Base-by-base conservation (phyloP, 176 grass and related monocot species). In the Saccharum spontaneum region DNA sequence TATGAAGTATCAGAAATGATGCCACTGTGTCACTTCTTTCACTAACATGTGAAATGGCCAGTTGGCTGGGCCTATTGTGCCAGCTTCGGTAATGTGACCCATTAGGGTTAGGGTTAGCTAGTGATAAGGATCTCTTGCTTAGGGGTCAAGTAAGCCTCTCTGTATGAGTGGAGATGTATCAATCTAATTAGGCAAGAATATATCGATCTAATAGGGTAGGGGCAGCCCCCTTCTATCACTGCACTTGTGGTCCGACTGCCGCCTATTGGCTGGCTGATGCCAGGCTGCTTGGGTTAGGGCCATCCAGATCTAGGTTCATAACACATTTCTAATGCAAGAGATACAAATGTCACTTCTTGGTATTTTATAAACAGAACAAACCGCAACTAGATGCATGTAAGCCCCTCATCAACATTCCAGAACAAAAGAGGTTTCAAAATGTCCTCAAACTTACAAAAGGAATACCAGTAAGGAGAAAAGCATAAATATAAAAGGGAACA, bases 401-500 rank as follows among this genome's bases (percentile, higher is more conserved):
- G 73, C 3, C 60, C 22, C 15, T 77, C 4, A 36, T 30, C n/a
- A 66, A 7, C 57, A 82, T 59, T 40, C 34, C 16, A 55, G 23
- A 61, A 60, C n/a, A 16, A 28, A 77, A 77, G 33, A 59, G 12
- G 36, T 16, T 87, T 48, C 30, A 20, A 82, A 3, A 50, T 49
- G 38, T 22, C 46, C 57, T 81, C 61, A 28, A 69, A 82, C 39
- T 79, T 71, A 37, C 2, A 71, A 41, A 73, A 34, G 50, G 8
- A 66, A 36, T 66, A 75, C 33, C 39, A 69, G 12, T 14, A 86
- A 46, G 71, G 30, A 13, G 23, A 55, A 84, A 67, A 88, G n/a
- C 41, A 44, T 34, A n/a, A 61, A 11, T 24, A 74, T 65, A 84
- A 74, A 67, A 24, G 61, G 50, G 38, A 59, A 77, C 71, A 28